Percentiles rank a stretch among this genome's conserved stretches.
Conservation (phyloP, 2,329 filamentous ascomycete species). For the Sclerotinia glacialis region DNA sequence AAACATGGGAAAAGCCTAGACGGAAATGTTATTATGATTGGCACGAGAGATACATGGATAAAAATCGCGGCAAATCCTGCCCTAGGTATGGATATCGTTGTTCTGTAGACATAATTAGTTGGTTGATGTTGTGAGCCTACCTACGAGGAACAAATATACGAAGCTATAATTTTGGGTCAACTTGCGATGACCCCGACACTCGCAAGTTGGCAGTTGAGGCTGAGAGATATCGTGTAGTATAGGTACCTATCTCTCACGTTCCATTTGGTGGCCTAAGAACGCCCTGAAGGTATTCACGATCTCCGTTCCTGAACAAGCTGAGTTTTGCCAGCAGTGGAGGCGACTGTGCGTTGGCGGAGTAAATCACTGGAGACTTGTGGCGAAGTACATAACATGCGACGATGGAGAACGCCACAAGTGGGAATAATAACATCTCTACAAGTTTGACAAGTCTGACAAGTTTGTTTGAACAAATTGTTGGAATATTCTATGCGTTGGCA, state of each 20-base stretch:
- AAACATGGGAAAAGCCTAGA: not conserved
- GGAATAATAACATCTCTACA: conserved; percentile 1
- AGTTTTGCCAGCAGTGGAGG: conserved; percentile 24
- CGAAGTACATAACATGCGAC: conserved; percentile 29
- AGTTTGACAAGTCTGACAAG: not conserved
- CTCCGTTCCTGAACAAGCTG: conserved; percentile 34
- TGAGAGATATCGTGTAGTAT: not conserved
- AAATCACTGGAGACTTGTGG: conserved; percentile 31
- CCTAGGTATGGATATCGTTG: not conserved
- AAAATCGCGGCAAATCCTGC: not conserved
- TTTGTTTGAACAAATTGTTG: conserved; percentile 2
- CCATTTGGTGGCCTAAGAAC: conserved; percentile 9
- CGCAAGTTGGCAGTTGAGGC: conserved; percentile 10
- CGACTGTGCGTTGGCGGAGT: conserved; percentile 33
- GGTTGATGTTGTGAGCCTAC: not conserved
- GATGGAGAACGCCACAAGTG: conserved; percentile 13
- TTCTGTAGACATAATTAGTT: not conserved
- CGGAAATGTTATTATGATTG: not conserved
- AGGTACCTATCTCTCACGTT: conserved; percentile 6
- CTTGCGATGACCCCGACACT: not conserved
- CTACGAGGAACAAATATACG: not conserved
- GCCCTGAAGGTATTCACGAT: not conserved
- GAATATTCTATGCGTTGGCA: conserved; percentile 20
- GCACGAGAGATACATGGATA: not conserved
- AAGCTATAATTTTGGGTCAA: conserved; percentile 2